These are phyloP conservation scores for Fragaria nilgerrensis DNA, from an alignment of 306 rosid species.

Conservation along the genomic window DNA sequence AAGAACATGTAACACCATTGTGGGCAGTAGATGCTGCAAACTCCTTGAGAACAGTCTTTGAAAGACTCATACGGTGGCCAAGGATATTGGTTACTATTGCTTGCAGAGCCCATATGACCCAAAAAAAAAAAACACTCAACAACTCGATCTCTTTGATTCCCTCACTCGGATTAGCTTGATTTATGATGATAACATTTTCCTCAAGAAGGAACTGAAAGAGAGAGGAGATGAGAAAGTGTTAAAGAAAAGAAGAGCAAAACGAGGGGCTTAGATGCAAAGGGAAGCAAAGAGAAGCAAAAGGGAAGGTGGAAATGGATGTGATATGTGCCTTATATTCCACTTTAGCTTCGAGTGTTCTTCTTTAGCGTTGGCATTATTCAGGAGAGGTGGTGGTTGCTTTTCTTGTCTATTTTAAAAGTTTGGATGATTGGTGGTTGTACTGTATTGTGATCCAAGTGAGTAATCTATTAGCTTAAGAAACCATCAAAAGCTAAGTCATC, in stretches of 20 bases:
- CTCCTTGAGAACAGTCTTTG: conserved; percentile 58
- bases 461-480: conserved; percentile 10
- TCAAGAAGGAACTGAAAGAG: neutral
- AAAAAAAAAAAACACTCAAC: neutral
- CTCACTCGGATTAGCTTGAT: conserved; percentile 1
- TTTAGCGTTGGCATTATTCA: conserved; percentile 3
- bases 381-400: conserved; percentile 4
- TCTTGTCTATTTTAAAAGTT: neutral
- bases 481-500: neutral
- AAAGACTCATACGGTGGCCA: conserved; percentile 40
- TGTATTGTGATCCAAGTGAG: neutral
- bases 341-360: neutral
- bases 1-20: conserved; percentile 69
- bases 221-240: neutral
- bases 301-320: conserved; percentile 34
- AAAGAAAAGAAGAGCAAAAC: conserved; percentile 8
- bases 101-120: conserved; percentile 40
- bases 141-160: neutral
- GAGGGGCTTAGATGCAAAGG: conserved; percentile 38
- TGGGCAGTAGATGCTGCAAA: conserved; percentile 79
- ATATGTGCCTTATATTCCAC: conserved; percentile 21
- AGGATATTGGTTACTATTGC: conserved; percentile 36
- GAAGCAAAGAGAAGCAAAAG: conserved; percentile 41
- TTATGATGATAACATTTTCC: neutral
- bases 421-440: conserved; percentile 1